phyloP scores from a whole-genome alignment of 257 asterid species.

The Solanum clarkiae region DNA sequence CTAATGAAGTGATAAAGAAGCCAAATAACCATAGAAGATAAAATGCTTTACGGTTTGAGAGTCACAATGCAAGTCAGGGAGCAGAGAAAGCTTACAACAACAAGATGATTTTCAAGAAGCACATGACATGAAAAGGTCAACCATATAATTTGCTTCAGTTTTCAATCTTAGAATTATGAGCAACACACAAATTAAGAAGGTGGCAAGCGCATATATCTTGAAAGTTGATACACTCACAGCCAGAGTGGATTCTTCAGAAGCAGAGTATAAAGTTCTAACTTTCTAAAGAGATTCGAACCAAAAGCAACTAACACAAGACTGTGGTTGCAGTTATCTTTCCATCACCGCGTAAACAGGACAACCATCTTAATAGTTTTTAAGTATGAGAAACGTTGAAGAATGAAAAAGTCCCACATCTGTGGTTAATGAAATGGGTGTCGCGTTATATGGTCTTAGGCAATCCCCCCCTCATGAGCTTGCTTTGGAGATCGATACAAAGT shows the following conservation, averaged over 20 bases:
- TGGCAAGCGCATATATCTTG: neutral
- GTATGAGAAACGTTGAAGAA: neutral
- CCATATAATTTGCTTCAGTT: neutral
- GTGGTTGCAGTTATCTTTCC: neutral
- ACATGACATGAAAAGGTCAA: neutral
- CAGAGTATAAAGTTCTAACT: neutral
- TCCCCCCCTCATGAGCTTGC: too few relatives aligned
- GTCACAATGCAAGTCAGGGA: neutral
- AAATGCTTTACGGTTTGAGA: neutral
- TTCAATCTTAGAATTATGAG: neutral
- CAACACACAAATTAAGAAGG: neutral
- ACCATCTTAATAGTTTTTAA: neutral
- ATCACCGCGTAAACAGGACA: neutral
- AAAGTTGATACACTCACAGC: neutral
- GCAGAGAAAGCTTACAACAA: neutral
- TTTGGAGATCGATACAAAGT: too few relatives aligned
- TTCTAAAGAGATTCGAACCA: neutral
- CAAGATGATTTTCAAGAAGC: neutral
- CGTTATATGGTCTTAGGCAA: too few relatives aligned
- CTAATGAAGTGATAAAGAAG: neutral
- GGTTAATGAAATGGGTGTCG: too few relatives aligned
- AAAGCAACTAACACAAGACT: neutral
- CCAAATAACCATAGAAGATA: neutral
- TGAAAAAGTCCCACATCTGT: too few relatives aligned
- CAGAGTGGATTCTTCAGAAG: neutral